Conservation (phyloP, 345 rosid genomes). For the Passiflora organensis region DNA sequence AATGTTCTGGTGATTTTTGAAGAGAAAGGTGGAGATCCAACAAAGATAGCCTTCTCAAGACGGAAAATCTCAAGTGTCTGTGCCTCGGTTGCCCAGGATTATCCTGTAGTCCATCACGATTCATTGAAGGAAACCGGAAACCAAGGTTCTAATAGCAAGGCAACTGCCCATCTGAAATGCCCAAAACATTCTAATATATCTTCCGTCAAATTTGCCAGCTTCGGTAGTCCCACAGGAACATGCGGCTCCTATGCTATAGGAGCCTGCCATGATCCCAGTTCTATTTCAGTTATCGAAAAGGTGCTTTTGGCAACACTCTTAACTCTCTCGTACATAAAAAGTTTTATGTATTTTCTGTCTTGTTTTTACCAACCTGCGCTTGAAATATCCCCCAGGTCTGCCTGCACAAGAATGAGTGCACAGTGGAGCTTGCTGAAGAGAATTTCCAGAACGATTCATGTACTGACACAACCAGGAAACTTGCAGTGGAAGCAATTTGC, state of each 20-base stretch:
- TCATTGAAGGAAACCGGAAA: conserved; percentile 12
- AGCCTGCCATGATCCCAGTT: conserved; percentile 53
- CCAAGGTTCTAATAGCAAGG: conserved; percentile 11
- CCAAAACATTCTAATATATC: conserved; percentile 31
- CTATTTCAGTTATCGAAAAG: conserved; percentile 40
- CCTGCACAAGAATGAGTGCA: conserved; percentile 39
- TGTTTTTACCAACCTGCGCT: not conserved
- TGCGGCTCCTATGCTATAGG: conserved; percentile 47
- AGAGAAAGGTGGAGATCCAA: conserved; percentile 88
- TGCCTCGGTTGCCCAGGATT: conserved; percentile 35
- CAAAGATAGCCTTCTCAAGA: conserved; percentile 53
- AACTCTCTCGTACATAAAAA: no score
- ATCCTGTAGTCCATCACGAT: conserved; percentile 25
- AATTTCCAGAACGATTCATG: conserved; percentile 35
- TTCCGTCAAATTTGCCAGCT: conserved; percentile 52
- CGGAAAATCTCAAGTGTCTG: conserved; percentile 45
- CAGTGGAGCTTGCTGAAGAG: conserved; percentile 31
- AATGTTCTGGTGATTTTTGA: conserved; percentile 79
- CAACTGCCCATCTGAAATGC: conserved; percentile 39
- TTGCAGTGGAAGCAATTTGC: conserved; percentile 49
- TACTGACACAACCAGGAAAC: conserved; percentile 27
- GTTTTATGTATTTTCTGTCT: not conserved
- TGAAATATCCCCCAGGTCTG: conserved; percentile 40
- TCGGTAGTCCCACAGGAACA: conserved; percentile 51
- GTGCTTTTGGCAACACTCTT: conserved; percentile 20